phyloP scores from a whole-genome alignment of 2,329 filamentous ascomycete species.

The Hypomyces perniciosus region DNA sequence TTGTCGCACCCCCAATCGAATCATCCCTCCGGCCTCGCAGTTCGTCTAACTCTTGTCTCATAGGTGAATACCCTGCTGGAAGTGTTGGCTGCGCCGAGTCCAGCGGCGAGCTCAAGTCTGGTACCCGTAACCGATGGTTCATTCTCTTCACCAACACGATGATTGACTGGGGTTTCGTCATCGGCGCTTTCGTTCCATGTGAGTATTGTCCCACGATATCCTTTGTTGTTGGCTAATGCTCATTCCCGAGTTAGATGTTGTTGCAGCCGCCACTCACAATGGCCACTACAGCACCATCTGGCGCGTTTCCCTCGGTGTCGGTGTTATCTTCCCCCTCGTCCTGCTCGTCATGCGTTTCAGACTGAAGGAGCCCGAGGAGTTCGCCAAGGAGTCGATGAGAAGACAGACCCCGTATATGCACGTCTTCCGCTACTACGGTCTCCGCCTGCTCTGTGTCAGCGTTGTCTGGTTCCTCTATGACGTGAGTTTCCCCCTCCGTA shows the following conservation, averaged over 20 bases:
- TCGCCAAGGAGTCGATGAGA: slow-evolving; percentile 63
- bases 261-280: slow-evolving; percentile 51
- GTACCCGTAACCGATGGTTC: slow-evolving; percentile 85
- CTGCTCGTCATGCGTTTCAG: slow-evolving; percentile 66
- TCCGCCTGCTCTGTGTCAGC: slow-evolving; percentile 62
- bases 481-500: slow-evolving; percentile 31
- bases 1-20: slow-evolving; percentile 23
- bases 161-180: slow-evolving; percentile 78
- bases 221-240: neutral
- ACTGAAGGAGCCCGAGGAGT: slow-evolving; percentile 74
- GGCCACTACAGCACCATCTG: slow-evolving; percentile 68
- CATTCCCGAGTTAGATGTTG: slow-evolving; percentile 31
- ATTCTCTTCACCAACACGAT: slow-evolving; percentile 85
- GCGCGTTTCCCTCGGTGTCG: slow-evolving; percentile 74
- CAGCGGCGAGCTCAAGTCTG: slow-evolving; percentile 72
- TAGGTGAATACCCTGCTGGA: slow-evolving; percentile 72
- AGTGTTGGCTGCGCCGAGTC: slow-evolving; percentile 80
- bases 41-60: neutral
- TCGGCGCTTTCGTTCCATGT: slow-evolving; percentile 70
- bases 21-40: too few relatives aligned
- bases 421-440: slow-evolving; percentile 63
- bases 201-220: slow-evolving; percentile 8
- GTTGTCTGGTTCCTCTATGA: slow-evolving; percentile 84
- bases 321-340: slow-evolving; percentile 68
- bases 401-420: slow-evolving; percentile 50